Conservation (phyloP, 2,329 filamentous ascomycete species). For the Claviceps paspali region DNA sequence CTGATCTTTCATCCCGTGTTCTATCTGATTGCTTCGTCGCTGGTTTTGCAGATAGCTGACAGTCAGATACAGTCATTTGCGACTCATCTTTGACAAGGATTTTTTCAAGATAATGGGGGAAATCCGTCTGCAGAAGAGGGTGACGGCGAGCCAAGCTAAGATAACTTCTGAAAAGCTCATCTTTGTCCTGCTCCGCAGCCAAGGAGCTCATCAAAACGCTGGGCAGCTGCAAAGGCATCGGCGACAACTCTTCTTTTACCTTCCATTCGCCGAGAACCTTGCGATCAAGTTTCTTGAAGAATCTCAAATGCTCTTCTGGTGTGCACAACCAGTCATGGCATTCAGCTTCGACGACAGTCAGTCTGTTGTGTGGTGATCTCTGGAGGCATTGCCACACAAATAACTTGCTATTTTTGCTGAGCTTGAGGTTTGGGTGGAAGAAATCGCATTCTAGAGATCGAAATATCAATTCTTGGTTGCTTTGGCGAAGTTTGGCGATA, state of each 20-base stretch:
- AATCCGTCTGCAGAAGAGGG: conserved; percentile 3
- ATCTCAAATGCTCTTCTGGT: conserved; percentile 15
- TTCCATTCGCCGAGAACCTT: conserved; percentile 15
- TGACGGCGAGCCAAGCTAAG: not conserved
- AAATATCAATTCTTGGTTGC: conserved; percentile 14
- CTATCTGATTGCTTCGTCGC: not conserved
- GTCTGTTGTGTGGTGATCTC: conserved; percentile 12
- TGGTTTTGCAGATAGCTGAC: not conserved
- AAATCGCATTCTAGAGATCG: conserved; percentile 8
- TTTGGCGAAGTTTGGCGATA: conserved; percentile 13
- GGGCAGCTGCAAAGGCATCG: conserved; percentile 19
- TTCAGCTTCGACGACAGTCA: conserved; percentile 15
- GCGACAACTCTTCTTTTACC: conserved; percentile 13
- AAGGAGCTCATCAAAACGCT: conserved; percentile 8
- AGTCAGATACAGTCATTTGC: not conserved
- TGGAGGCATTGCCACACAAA: conserved; percentile 20
- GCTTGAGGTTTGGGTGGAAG: conserved; percentile 6
- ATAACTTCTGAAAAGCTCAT: conserved; percentile 1
- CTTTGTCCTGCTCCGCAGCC: not conserved
- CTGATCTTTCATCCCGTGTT: not conserved
- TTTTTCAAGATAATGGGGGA: not conserved
- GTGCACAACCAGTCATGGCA: conserved; percentile 20
- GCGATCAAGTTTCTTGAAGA: conserved; percentile 18
- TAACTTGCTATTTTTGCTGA: conserved; percentile 12
- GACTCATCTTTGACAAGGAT: not conserved